phyloP scores from a whole-genome alignment of 1,139 yeast species.

The Saccharomyces hybrid region DNA sequence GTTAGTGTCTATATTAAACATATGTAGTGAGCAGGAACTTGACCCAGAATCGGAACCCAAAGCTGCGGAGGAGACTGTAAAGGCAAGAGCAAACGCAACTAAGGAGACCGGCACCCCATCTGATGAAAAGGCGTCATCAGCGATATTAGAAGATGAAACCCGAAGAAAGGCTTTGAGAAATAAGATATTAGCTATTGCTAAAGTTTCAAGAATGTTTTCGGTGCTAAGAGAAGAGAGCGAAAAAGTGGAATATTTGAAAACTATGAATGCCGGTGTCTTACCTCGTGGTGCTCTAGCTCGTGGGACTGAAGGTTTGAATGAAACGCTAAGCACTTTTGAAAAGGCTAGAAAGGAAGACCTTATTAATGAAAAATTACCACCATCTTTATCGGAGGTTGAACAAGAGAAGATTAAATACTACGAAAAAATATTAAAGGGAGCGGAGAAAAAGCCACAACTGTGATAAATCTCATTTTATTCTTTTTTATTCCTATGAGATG shows the following conservation, averaged over 20 bases:
- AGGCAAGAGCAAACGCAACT: not conserved
- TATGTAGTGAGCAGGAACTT: conserved; percentile 89
- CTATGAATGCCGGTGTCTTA: conserved; percentile 57
- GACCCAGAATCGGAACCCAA: conserved; percentile 32
- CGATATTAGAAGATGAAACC: conserved; percentile 26
- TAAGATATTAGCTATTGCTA: conserved; percentile 89
- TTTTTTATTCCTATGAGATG: not conserved
- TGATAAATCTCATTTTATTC: not conserved
- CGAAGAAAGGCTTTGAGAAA: conserved; percentile 59
- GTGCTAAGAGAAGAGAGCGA: conserved; percentile 86
- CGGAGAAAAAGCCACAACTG: not conserved
- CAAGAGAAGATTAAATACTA: conserved; percentile 41
- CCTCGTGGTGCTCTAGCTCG: conserved; percentile 85
- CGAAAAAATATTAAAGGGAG: conserved; percentile 19
- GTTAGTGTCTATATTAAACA: conserved; percentile 78
- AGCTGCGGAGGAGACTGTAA: not conserved
- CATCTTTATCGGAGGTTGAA: conserved; percentile 51
- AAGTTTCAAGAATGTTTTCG: conserved; percentile 89
- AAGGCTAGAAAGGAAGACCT: conserved; percentile 80
- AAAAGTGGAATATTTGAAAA: conserved; percentile 73
- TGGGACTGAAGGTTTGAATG: conserved; percentile 74
- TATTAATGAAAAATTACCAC: conserved; percentile 84
- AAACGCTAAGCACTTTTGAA: conserved; percentile 67
- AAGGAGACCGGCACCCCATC: conserved; percentile 32
- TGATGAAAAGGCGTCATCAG: conserved; percentile 1